Percentiles rank a stretch among this genome's conserved stretches.
These are phyloP conservation scores for Orbilia blumenaviensis DNA, from an alignment of 2,329 filamentous ascomycete genomes.

Conservation along the genomic window DNA sequence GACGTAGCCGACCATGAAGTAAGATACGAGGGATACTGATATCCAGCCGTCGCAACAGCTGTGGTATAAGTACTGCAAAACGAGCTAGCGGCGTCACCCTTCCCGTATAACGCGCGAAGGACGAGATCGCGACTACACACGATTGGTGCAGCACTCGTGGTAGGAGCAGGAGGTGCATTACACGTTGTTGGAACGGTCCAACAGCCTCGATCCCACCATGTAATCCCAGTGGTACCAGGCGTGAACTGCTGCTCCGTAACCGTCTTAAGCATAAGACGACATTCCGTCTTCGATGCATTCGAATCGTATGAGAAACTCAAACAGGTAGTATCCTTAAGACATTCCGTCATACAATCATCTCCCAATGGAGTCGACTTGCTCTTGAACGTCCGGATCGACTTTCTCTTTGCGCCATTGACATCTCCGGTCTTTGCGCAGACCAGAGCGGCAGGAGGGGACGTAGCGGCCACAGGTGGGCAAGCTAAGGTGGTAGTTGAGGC, in stretches of 20 bases:
- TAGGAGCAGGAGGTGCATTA: background rate
- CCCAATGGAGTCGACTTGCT: background rate
- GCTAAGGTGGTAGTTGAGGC: background rate
- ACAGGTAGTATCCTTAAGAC: constrained; percentile 13
- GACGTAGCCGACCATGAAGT: constrained; percentile 1
- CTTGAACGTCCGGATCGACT: constrained; percentile 21
- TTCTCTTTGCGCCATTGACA: constrained; percentile 19
- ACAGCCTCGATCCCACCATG: constrained; percentile 25
- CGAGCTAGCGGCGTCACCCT: background rate
- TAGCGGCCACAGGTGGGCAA: constrained; percentile 5
- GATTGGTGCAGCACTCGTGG: background rate
- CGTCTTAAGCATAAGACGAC: constrained; percentile 21
- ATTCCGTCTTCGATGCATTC: constrained; percentile 5
- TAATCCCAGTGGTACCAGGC: background rate
- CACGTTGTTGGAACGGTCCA: constrained; percentile 13
- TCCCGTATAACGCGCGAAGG: constrained; percentile 1
- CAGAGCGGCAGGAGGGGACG: background rate
- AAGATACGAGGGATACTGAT: constrained; percentile 1
- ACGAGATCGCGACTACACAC: background rate
- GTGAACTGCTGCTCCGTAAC: constrained; percentile 17
- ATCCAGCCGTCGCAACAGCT: background rate
- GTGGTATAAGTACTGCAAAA: constrained; percentile 11
- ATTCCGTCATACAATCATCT: constrained; percentile 7
- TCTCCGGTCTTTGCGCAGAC: constrained; percentile 12
- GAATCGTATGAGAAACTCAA: constrained; percentile 23